Evolutionary conservation across 371 early-diverging fungal species (phyloP).

Genomic region (Rozella allomycis): DNA sequence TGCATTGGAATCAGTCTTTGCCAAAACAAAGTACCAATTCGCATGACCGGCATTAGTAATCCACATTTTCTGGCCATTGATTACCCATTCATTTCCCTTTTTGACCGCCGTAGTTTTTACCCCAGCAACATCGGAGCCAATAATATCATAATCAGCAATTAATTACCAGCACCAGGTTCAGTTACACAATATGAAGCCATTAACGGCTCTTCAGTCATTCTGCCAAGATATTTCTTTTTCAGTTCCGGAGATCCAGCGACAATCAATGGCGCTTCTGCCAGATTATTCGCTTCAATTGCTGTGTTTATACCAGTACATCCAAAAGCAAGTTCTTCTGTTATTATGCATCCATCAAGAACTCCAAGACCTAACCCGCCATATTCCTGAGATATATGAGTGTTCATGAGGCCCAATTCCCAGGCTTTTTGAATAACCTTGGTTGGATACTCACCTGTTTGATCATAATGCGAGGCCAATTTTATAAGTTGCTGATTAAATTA

Average conservation of each 20-base stretch:
- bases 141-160: no score
- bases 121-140: slow-evolving; percentile 25
- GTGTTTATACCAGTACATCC: slow-evolving; percentile 93
- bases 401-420: slow-evolving; percentile 85
- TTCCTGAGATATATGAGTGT: slow-evolving; percentile 64
- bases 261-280: slow-evolving; percentile 80
- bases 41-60: slow-evolving; percentile 91
- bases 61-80: slow-evolving; percentile 33
- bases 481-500: no score
- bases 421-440: slow-evolving; percentile 76
- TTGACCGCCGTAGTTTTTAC: slow-evolving; percentile 22
- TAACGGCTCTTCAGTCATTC: slow-evolving; percentile 80
- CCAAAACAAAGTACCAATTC: slow-evolving; percentile 95
- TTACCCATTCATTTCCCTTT: slow-evolving; percentile 19
- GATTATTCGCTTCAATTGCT: slow-evolving; percentile 83
- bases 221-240: slow-evolving; percentile 75
- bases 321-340: slow-evolving; percentile 72
- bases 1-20: slow-evolving; percentile 45
- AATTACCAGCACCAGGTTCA: slow-evolving; percentile 26
- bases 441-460: slow-evolving; percentile 76
- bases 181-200: slow-evolving; percentile 84
- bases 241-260: slow-evolving; percentile 61
- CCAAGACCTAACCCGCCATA: slow-evolving; percentile 74
- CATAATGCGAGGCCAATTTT: slow-evolving; percentile 84
- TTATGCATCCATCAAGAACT: slow-evolving; percentile 51